phyloP scores from a whole-genome alignment of 345 rosid species.

The Hibiscus mutabilis region DNA sequence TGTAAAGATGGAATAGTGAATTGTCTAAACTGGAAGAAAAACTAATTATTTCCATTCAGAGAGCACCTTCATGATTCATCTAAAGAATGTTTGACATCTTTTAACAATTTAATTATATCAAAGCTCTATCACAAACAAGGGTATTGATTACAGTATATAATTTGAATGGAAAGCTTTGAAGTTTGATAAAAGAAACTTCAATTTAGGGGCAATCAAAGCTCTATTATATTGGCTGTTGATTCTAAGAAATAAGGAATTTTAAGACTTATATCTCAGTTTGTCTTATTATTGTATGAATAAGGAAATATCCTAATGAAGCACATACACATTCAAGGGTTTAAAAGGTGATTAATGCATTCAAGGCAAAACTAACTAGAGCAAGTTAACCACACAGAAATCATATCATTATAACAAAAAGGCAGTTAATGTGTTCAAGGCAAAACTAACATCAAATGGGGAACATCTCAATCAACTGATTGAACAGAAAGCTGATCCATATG shows the following conservation, averaged over 20 bases:
- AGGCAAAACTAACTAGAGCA: background rate
- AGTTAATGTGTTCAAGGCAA: too few relatives aligned
- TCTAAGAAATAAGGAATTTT: background rate
- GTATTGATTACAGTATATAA: background rate
- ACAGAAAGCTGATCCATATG: background rate
- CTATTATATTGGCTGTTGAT: background rate
- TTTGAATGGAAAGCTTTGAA: background rate
- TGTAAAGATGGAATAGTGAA: background rate
- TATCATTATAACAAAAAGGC: background rate
- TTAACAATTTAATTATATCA: background rate
- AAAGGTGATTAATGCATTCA: background rate
- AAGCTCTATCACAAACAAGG: background rate
- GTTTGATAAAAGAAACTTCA: background rate
- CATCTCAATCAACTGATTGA: background rate
- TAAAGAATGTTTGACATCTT: background rate
- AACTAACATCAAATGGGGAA: background rate
- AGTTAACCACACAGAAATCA: background rate
- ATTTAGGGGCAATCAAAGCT: background rate
- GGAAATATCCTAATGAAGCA: background rate
- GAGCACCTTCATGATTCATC: background rate
- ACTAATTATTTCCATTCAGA: background rate
- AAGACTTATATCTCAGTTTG: background rate
- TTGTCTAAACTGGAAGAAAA: background rate
- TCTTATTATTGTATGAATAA: background rate
- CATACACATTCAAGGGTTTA: background rate